Evolutionary conservation across 371 early-diverging fungal species (phyloP).

Genomic region (Zopfochytrium polystomum): DNA sequence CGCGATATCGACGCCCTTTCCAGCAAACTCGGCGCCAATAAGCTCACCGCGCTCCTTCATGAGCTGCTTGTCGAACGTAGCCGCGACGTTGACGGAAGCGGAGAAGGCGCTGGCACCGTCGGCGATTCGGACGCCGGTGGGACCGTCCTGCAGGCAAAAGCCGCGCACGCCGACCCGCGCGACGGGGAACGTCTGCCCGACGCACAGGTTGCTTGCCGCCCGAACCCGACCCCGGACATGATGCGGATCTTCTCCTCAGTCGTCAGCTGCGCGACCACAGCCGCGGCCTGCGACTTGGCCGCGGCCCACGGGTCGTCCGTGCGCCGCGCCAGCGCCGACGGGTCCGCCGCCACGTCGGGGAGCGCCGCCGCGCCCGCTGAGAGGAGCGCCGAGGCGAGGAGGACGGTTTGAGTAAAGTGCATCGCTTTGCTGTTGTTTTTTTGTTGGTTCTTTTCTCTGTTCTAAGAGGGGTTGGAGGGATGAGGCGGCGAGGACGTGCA

Average conservation of each 20-base stretch:
- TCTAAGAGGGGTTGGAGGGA: too few relatives aligned
- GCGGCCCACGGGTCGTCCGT: constrained; percentile 21
- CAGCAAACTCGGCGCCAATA: constrained; percentile 53
- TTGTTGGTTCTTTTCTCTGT: too few relatives aligned
- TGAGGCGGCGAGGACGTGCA: too few relatives aligned
- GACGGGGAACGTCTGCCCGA: constrained; percentile 47
- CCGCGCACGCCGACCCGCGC: constrained; percentile 40
- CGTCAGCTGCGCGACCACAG: constrained; percentile 8
- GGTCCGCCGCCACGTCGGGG: too few relatives aligned
- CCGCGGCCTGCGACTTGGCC: constrained; percentile 12
- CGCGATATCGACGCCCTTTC: constrained; percentile 36
- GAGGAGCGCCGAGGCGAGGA: too few relatives aligned
- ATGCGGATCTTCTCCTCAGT: constrained; percentile 21
- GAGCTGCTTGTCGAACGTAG: constrained; percentile 53
- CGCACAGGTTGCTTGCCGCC: constrained; percentile 14
- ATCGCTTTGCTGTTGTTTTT: too few relatives aligned
- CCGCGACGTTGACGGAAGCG: constrained; percentile 51
- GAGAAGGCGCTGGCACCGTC: constrained; percentile 46
- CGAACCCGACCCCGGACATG: constrained; percentile 53
- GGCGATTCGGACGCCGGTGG: constrained; percentile 48
- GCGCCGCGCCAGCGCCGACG: too few relatives aligned
- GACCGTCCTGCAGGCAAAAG: constrained; percentile 57
- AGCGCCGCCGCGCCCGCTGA: too few relatives aligned
- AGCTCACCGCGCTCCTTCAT: constrained; percentile 48
- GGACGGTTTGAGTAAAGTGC: too few relatives aligned